Percentiles rank a stretch among this genome's conserved stretches.
Conservation (phyloP, 2,329 filamentous ascomycete genomes). For the Orbilia quercus region DNA sequence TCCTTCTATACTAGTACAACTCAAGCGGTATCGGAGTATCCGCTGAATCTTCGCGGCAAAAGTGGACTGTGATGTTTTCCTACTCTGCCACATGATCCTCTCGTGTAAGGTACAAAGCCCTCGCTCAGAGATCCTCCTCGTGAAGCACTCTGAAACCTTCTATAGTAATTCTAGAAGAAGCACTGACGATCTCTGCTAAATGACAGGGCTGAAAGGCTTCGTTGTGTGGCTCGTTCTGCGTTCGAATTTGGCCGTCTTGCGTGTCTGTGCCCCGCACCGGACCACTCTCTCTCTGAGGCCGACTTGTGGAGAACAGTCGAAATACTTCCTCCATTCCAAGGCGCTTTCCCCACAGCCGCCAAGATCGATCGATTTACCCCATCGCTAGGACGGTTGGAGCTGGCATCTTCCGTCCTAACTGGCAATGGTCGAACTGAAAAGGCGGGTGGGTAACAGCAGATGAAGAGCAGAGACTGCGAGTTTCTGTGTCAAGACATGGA, state of each 20-base stretch:
- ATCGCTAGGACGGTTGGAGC: constrained; percentile 26
- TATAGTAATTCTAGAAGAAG: constrained; percentile 52
- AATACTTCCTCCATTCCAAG: constrained; percentile 19
- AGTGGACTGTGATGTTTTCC: too few relatives aligned
- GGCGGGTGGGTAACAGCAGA: background rate
- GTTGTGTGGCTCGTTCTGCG: constrained; percentile 36
- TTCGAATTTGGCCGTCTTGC: constrained; percentile 31
- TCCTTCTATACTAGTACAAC: background rate
- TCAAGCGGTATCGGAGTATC: constrained; percentile 44
- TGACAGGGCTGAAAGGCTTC: constrained; percentile 54
- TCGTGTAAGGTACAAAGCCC: background rate
- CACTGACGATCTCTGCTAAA: constrained; percentile 47
- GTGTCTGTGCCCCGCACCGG: constrained; percentile 52
- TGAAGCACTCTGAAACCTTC: constrained; percentile 55
- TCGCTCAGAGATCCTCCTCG: constrained; percentile 10
- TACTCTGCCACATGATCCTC: constrained; percentile 15
- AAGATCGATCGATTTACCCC: constrained; percentile 53
- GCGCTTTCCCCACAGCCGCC: constrained; percentile 47
- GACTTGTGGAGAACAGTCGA: constrained; percentile 25
- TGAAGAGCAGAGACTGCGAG: constrained; percentile 2
- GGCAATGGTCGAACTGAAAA: background rate
- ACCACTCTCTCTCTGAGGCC: constrained; percentile 8
- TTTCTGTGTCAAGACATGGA: constrained; percentile 50
- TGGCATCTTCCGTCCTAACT: constrained; percentile 31
- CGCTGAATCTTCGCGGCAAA: background rate